Conservation (phyloP, 345 rosid genomes). For the Eucalyptus paniculata region DNA sequence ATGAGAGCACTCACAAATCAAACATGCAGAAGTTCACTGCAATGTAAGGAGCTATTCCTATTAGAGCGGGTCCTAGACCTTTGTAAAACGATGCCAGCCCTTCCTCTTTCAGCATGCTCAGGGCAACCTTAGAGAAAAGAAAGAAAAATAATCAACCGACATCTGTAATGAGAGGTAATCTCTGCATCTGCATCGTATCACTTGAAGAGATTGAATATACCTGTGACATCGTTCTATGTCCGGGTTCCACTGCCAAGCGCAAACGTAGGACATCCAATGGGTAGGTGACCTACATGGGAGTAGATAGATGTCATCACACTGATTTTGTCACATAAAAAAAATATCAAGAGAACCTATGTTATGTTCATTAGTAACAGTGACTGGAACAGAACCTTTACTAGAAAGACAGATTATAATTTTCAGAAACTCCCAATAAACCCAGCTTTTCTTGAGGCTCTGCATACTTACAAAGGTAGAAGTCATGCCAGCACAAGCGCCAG, state of each 20-base stretch:
- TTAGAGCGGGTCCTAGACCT: conserved; percentile 93
- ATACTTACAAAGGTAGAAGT: conserved; percentile 89
- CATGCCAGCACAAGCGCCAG: conserved; percentile 99
- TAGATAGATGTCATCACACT: not conserved
- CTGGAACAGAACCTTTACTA: not conserved
- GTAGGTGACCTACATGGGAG: conserved; percentile 53
- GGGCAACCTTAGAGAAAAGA: conserved; percentile 48
- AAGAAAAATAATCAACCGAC: not conserved
- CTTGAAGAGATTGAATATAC: conserved; percentile 15
- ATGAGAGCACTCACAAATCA: conserved; percentile 62
- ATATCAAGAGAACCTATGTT: not conserved
- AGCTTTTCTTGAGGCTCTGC: not conserved
- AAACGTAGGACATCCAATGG: conserved; percentile 93
- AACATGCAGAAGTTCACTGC: conserved; percentile 92
- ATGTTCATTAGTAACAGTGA: not conserved
- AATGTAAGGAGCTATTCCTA: conserved; percentile 93
- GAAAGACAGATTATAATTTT: not conserved
- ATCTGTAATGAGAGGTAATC: not conserved
- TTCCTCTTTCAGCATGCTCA: conserved; percentile 91
- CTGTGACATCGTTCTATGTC: conserved; percentile 76
- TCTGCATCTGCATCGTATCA: not conserved
- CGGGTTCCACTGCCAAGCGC: conserved; percentile 93
- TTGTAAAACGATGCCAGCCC: conserved; percentile 77
- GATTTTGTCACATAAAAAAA: not conserved
- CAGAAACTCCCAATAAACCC: not conserved